A percentile compares a stretch with the other conserved stretches of the same genome.
Evolutionary conservation across 345 rosid genomes (phyloP).

Genomic region (Citropsis articulata): DNA sequence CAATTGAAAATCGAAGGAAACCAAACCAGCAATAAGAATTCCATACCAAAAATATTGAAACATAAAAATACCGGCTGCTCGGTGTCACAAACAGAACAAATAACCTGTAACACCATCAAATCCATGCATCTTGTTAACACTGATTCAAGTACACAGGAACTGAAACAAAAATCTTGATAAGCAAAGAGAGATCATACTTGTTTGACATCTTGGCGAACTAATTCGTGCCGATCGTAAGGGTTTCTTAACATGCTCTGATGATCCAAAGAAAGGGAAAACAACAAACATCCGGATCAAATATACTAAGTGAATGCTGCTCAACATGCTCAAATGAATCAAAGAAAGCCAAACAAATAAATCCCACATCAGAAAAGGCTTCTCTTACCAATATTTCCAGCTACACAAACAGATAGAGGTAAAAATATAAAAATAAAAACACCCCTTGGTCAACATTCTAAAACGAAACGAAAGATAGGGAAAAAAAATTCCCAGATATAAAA

Average conservation of each 20-base stretch:
- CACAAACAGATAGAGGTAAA: background rate
- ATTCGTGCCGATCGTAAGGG: slow-evolving; percentile 63
- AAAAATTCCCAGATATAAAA: background rate
- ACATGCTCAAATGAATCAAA: background rate
- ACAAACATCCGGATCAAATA: slow-evolving; percentile 15
- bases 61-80: slow-evolving; percentile 78
- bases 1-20: background rate
- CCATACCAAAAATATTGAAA: slow-evolving; percentile 16
- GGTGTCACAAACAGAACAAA: slow-evolving; percentile 91
- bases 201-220: slow-evolving; percentile 74
- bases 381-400: slow-evolving; percentile 1
- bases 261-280: slow-evolving; percentile 15
- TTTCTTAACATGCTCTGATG: slow-evolving; percentile 61
- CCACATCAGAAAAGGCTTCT: background rate
- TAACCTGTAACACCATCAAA: slow-evolving; percentile 50
- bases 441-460: background rate
- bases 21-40: background rate
- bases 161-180: background rate
- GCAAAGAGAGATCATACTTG: slow-evolving; percentile 43
- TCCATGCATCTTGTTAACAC: background rate
- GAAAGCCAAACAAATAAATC: slow-evolving; percentile 5
- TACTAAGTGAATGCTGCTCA: background rate
- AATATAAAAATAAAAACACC: background rate
- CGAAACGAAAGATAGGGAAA: background rate
- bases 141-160: background rate